Conservation (phyloP, 768 basidiomycete genomes). For the Lenzites betulinus region DNA sequence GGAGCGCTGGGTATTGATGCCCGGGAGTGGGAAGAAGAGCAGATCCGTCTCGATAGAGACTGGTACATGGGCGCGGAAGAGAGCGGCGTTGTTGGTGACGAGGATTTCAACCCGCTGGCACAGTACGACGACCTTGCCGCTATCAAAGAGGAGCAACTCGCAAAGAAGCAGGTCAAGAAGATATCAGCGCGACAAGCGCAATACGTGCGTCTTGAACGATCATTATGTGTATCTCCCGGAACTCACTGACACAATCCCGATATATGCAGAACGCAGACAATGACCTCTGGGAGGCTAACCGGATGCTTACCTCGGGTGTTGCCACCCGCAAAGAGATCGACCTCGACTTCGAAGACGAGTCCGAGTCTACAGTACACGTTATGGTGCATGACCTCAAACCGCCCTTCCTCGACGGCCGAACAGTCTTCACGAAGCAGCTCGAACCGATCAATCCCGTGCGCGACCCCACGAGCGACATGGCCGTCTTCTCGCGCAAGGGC, state of each 20-base stretch:
- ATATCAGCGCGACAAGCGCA: slow-evolving; percentile 95
- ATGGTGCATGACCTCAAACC: slow-evolving; percentile 97
- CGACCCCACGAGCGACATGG: slow-evolving; percentile 93
- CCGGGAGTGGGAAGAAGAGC: slow-evolving; percentile 98
- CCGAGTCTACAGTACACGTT: slow-evolving; percentile 94
- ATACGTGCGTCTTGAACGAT: slow-evolving; percentile 61
- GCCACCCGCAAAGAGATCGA: slow-evolving; percentile 86
- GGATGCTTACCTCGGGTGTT: slow-evolving; percentile 95
- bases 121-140: slow-evolving; percentile 87
- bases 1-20: slow-evolving; percentile 56
- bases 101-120: slow-evolving; percentile 89
- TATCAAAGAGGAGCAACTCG: slow-evolving; percentile 72
- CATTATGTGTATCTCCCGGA: too few relatives aligned
- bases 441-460: slow-evolving; percentile 97
- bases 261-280: slow-evolving; percentile 86
- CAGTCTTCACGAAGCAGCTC: slow-evolving; percentile 93
- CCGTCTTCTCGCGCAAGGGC: slow-evolving; percentile 96
- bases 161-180: slow-evolving; percentile 77
- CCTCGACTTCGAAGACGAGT: slow-evolving; percentile 94
- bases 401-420: slow-evolving; percentile 95
- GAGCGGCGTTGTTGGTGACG: slow-evolving; percentile 79
- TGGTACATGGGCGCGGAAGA: slow-evolving; percentile 97
- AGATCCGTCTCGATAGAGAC: slow-evolving; percentile 86
- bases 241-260: too few relatives aligned
- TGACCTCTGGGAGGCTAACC: slow-evolving; percentile 98